Percentiles rank a stretch among this genome's conserved stretches.
phyloP scores from a whole-genome alignment of 202 grass and related monocot genomes.

The Digitaria exilis region DNA sequence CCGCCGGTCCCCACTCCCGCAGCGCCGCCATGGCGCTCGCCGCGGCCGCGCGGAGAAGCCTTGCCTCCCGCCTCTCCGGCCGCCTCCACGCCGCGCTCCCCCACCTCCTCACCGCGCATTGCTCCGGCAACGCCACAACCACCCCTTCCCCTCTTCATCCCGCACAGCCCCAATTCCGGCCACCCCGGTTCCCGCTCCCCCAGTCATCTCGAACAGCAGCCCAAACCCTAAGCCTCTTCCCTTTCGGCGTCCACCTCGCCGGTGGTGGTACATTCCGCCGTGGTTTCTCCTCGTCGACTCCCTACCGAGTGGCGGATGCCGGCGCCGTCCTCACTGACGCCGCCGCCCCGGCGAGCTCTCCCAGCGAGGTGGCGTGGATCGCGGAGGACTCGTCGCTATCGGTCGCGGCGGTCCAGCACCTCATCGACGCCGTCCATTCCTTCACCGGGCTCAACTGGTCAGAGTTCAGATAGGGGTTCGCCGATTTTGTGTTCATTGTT shows the following conservation, averaged over 20 bases:
- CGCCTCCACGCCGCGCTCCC: background rate
- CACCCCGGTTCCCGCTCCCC: background rate
- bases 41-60: constrained; percentile 19
- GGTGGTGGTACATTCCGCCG: background rate
- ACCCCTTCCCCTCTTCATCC: background rate
- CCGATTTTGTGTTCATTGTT: constrained; percentile 1
- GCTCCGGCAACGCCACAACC: background rate
- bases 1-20: too few relatives aligned
- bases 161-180: background rate
- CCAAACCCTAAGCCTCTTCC: constrained; percentile 23
- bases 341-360: background rate
- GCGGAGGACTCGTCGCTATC: constrained; percentile 3
- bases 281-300: constrained; percentile 25
- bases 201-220: background rate
- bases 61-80: background rate
- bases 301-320: background rate
- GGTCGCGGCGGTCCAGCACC: constrained; percentile 23
- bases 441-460: constrained; percentile 45
- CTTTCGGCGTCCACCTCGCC: constrained; percentile 13
- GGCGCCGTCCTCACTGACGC: background rate
- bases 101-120: background rate
- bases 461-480: constrained; percentile 34
- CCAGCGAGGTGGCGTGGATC: constrained; percentile 21
- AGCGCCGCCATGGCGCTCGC: constrained; percentile 14
- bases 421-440: constrained; percentile 38